phyloP scores from a whole-genome alignment of 306 rosid genomes.

The Biancaea sappan region DNA sequence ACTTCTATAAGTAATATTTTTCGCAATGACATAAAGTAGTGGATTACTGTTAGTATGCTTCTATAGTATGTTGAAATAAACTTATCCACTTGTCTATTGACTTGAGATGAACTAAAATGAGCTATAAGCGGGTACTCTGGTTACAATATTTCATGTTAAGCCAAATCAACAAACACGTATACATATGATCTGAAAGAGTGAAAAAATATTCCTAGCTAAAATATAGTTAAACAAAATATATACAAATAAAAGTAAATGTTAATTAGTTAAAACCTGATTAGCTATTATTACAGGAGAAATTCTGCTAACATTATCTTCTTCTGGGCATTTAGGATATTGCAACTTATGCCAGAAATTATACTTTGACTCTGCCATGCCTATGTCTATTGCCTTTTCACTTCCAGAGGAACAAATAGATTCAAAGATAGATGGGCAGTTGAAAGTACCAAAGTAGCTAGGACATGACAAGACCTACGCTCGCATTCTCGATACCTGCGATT shows the following conservation, averaged over 20 bases:
- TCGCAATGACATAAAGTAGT: constrained; percentile 12
- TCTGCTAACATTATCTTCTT: constrained; percentile 59
- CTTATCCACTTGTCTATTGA: constrained; percentile 78
- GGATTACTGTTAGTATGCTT: constrained; percentile 71
- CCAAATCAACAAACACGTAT: constrained; percentile 14
- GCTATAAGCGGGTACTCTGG: constrained; percentile 25
- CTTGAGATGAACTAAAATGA: constrained; percentile 50
- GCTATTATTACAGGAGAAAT: constrained; percentile 78
- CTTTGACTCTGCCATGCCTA: constrained; percentile 45
- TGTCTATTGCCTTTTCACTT: constrained; percentile 47
- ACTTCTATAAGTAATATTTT: constrained; percentile 1
- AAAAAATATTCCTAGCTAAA: constrained; percentile 21
- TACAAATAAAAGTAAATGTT: neutral
- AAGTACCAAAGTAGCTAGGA: constrained; percentile 75
- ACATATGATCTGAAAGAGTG: constrained; percentile 12
- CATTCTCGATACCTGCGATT: constrained; percentile 78
- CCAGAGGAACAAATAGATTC: constrained; percentile 55
- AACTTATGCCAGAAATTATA: constrained; percentile 69
- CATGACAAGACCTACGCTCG: constrained; percentile 74
- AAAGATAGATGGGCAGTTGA: constrained; percentile 71
- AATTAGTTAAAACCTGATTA: constrained; percentile 66
- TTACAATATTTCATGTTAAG: constrained; percentile 21
- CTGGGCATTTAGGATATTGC: constrained; percentile 79
- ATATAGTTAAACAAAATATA: constrained; percentile 10
- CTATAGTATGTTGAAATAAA: constrained; percentile 73